Base-by-base conservation (phyloP, 2,329 filamentous ascomycete species). In the Neospermospora avenae region DNA sequence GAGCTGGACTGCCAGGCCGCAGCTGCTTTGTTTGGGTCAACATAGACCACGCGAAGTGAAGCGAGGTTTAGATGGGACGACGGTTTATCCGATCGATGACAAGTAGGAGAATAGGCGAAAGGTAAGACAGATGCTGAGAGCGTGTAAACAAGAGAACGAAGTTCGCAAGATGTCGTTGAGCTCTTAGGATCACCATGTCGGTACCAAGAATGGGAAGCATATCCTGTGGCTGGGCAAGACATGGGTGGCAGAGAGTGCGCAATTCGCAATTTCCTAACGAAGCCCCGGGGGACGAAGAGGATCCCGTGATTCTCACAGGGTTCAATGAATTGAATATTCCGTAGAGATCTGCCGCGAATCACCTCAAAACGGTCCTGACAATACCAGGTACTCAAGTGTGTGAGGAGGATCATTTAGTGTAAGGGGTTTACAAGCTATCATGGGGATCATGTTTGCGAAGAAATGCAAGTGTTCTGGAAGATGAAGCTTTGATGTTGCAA, bases 21-120 rank as follows among this genome's bases (percentile, higher is more conserved):
- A 56, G 42, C 59, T 63, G 61, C 55, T 58, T 55, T 57, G 52
- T 55, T 58, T 55, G 44, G n/a, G n/a, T 42, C 39, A 28, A 39
- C 42, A 53, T 37, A 25, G 42, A 52, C 34, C 14, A 20, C 35
- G 18, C 31, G 52, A 39, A 34, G 44, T 28, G 55, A 61, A 25
- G 35, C 25, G 58, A 55, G 28, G n/a, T 42, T 31, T 25, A 37
- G 53, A 44, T 51, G 55, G 46, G 48, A 48, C 49, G 28, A 51
- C 39, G n/a, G 25, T 14, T 4, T 45, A 22, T 51, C 28, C 6
- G 28, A 31, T 6, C 11, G 28, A 31, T 51, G 48, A 51, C 48
- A 31, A 37, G 18, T 18, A 51, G 28, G 16, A 24, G 46, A 41
- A 48, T 20, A 14, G 18, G 14, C 46, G 28, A 28, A 31, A 52